A percentile compares a stretch with the other conserved stretches of the same genome.
These are phyloP conservation scores for Periconia sp. DNA, from an alignment of 2,329 filamentous ascomycete genomes.

Conservation along the genomic window DNA sequence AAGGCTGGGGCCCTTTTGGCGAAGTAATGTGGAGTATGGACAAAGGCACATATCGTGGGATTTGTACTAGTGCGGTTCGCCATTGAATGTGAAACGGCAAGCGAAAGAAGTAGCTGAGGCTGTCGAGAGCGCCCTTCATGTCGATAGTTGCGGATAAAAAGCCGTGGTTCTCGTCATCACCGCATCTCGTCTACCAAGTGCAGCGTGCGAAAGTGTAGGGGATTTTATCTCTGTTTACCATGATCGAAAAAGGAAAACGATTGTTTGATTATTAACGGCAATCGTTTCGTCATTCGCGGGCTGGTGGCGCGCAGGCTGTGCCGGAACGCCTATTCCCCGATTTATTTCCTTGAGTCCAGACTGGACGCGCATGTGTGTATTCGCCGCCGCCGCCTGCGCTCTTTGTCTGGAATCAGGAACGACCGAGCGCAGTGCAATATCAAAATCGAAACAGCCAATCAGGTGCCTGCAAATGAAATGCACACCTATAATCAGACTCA, in stretches of 20 bases:
- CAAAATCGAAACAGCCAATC: too few relatives aligned
- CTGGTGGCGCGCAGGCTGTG: not conserved
- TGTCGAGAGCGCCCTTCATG: constrained; percentile 35
- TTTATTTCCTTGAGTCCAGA: not conserved
- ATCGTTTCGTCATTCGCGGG: not conserved
- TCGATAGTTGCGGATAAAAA: constrained; percentile 4
- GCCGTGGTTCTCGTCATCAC: not conserved
- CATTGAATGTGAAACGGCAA: constrained; percentile 41
- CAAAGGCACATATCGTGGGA: constrained; percentile 41
- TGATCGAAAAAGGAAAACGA: not conserved
- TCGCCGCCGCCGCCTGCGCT: too few relatives aligned
- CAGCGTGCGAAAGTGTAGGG: not conserved
- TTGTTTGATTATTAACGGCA: not conserved
- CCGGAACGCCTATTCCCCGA: not conserved
- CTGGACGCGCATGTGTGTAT: too few relatives aligned
- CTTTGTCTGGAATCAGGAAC: too few relatives aligned
- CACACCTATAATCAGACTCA: too few relatives aligned
- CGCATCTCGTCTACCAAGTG: not conserved
- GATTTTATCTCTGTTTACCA: not conserved
- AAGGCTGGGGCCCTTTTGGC: constrained; percentile 46
- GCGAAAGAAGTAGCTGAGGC: constrained; percentile 39
- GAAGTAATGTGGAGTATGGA: constrained; percentile 42
- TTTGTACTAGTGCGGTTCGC: constrained; percentile 40
- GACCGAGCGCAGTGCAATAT: too few relatives aligned
- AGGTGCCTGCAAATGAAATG: too few relatives aligned